These are phyloP conservation scores for Stenocarpella maydis DNA, from an alignment of 2,329 filamentous ascomycete genomes.

Conservation along the genomic window DNA sequence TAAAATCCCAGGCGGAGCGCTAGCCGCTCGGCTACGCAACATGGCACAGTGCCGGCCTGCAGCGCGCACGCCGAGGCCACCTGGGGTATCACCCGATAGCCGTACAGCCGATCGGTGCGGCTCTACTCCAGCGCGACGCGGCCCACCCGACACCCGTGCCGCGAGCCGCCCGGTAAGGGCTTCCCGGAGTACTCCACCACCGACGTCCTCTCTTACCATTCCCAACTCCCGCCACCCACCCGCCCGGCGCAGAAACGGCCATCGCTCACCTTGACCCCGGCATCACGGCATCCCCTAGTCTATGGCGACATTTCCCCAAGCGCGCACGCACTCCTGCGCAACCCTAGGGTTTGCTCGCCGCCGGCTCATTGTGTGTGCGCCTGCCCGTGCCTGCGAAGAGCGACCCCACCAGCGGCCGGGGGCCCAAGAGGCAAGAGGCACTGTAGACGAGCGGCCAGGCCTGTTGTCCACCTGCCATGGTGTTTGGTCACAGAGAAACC, in stretches of 20 bases:
- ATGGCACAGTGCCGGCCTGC: too few relatives aligned
- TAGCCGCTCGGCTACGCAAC: too few relatives aligned
- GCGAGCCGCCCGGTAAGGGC: constrained; percentile 24
- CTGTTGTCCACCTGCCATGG: neutral
- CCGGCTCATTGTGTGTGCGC: neutral
- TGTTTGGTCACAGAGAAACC: constrained; percentile 15
- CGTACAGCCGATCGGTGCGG: constrained; percentile 34
- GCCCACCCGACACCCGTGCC: constrained; percentile 27
- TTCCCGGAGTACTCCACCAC: constrained; percentile 29
- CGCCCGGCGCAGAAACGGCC: neutral
- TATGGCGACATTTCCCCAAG: constrained; percentile 5
- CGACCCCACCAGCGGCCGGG: neutral
- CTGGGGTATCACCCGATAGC: constrained; percentile 30
- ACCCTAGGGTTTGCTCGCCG: constrained; percentile 23
- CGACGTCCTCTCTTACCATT: constrained; percentile 34
- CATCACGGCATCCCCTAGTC: constrained; percentile 23
- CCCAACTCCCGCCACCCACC: constrained; percentile 18
- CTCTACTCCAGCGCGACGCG: constrained; percentile 19
- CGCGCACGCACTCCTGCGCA: neutral
- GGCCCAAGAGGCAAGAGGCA: neutral
- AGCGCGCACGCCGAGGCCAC: neutral
- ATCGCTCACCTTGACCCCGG: neutral
- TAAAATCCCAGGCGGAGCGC: too few relatives aligned
- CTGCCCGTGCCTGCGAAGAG: neutral
- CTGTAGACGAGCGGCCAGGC: neutral